A percentile compares a stretch with the other conserved stretches of the same genome.
These are phyloP conservation scores for Marchantia paleacea DNA, from an alignment of 225 moss, liverwort and hornwort species.

Conservation along the genomic window DNA sequence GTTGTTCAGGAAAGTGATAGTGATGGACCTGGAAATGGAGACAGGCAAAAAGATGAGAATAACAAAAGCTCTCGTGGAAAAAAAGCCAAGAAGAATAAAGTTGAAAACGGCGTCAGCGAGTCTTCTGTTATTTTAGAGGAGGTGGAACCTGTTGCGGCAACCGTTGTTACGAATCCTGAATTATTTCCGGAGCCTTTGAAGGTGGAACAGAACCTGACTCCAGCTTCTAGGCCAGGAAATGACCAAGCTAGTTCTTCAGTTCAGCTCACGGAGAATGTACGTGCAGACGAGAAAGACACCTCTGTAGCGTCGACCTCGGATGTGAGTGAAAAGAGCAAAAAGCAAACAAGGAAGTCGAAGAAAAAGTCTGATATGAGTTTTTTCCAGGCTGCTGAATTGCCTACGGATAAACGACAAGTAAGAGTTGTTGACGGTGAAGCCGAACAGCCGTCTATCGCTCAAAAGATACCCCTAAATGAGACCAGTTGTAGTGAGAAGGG, in stretches of 20 bases:
- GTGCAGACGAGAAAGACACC: neutral
- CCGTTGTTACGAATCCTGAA: constrained; percentile 25
- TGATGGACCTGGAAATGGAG: constrained; percentile 2
- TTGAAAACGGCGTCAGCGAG: constrained; percentile 8
- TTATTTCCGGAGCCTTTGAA: constrained; percentile 6
- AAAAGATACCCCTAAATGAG: neutral
- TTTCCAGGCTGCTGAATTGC: neutral
- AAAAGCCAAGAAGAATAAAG: constrained; percentile 23
- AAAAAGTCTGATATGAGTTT: neutral
- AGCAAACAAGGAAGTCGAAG: constrained; percentile 18
- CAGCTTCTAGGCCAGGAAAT: neutral
- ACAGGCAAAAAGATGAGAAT: neutral
- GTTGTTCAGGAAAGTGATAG: neutral
- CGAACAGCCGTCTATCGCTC: constrained; percentile 39
- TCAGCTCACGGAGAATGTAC: neutral
- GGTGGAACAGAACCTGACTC: constrained; percentile 9
- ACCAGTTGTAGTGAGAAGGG: neutral
- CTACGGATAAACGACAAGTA: constrained; percentile 32
- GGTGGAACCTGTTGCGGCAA: constrained; percentile 31
- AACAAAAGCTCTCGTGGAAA: neutral
- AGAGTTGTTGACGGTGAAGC: constrained; percentile 39
- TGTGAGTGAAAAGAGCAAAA: constrained; percentile 11
- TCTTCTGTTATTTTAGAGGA: neutral
- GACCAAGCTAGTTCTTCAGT: constrained; percentile 4
- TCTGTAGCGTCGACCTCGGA: neutral